Conservation (phyloP, 1,139 yeast species). For the Saccharomyces pastorianus region DNA sequence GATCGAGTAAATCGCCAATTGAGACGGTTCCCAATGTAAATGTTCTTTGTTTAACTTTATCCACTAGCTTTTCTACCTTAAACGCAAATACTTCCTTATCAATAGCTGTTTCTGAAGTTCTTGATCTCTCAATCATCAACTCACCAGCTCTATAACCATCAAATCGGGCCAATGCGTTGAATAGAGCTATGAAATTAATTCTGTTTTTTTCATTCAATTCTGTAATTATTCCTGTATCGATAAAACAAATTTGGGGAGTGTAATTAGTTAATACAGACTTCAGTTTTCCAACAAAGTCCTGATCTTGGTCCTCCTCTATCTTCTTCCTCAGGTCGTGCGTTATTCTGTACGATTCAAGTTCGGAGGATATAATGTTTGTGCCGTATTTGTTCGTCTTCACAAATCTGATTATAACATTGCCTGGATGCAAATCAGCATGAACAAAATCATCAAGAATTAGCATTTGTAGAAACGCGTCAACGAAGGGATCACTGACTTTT, state of each 20-base stretch:
- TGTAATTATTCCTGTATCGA: constrained; percentile 90
- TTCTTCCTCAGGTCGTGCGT: constrained; percentile 39
- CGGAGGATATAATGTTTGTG: constrained; percentile 29
- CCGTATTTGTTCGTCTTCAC: constrained; percentile 39
- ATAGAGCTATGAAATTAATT: constrained; percentile 77
- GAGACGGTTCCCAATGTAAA: constrained; percentile 88
- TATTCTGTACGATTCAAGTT: constrained; percentile 40
- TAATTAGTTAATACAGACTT: constrained; percentile 46
- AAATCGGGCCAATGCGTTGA: constrained; percentile 80
- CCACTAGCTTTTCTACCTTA: constrained; percentile 77
- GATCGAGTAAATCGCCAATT: constrained; percentile 83
- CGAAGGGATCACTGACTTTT: constrained; percentile 76
- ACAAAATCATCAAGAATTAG: constrained; percentile 84
- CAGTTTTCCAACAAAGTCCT: constrained; percentile 45
- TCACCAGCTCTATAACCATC: constrained; percentile 95
- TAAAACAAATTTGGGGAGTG: constrained; percentile 79
- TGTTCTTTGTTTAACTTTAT: constrained; percentile 73
- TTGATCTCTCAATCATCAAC: constrained; percentile 85
- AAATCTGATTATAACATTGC: constrained; percentile 80
- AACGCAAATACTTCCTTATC: constrained; percentile 78
- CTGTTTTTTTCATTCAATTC: constrained; percentile 74
- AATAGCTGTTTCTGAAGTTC: constrained; percentile 88
- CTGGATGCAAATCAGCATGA: constrained; percentile 95
- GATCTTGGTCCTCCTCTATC: constrained; percentile 32
- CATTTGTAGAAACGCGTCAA: constrained; percentile 90